Conservation (phyloP, 805 yeast genomes). For the Jamesozyma piceae region DNA sequence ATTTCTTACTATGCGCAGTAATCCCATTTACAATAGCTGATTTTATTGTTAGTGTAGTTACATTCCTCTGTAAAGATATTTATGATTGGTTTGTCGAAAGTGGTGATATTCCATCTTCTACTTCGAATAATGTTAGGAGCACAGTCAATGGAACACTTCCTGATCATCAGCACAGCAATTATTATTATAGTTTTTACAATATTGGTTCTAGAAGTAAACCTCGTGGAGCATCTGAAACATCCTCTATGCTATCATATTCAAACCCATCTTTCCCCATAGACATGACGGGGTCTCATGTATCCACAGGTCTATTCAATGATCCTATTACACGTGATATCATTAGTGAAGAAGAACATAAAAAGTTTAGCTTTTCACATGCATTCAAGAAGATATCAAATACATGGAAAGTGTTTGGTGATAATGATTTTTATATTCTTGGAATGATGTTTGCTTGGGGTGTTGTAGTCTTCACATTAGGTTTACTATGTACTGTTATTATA, state of each 20-base stretch:
- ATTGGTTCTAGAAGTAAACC: neutral
- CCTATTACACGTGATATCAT: neutral
- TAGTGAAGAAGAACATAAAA: neutral
- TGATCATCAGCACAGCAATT: neutral
- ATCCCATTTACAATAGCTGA: slow-evolving; percentile 25
- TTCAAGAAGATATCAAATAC: slow-evolving; percentile 1
- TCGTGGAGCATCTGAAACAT: neutral
- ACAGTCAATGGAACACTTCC: neutral
- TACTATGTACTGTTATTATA: slow-evolving; percentile 6
- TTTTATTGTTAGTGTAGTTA: slow-evolving; percentile 12
- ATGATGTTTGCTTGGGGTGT: slow-evolving; percentile 16
- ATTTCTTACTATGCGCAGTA: slow-evolving; percentile 26
- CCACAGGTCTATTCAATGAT: slow-evolving; percentile 1
- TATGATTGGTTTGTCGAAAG: slow-evolving; percentile 6
- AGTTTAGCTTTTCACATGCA: neutral
- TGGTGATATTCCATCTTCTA: neutral
- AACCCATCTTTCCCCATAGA: neutral
- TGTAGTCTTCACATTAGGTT: slow-evolving; percentile 11
- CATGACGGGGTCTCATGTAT: neutral
- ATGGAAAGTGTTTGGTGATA: slow-evolving; percentile 15
- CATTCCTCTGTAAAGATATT: slow-evolving; percentile 22
- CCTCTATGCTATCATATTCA: neutral
- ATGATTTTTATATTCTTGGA: slow-evolving; percentile 10
- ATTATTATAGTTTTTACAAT: neutral
- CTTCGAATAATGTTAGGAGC: neutral